Evolutionary conservation across 2,329 filamentous ascomycete species (phyloP).

Genomic region (Alternaria solani): DNA sequence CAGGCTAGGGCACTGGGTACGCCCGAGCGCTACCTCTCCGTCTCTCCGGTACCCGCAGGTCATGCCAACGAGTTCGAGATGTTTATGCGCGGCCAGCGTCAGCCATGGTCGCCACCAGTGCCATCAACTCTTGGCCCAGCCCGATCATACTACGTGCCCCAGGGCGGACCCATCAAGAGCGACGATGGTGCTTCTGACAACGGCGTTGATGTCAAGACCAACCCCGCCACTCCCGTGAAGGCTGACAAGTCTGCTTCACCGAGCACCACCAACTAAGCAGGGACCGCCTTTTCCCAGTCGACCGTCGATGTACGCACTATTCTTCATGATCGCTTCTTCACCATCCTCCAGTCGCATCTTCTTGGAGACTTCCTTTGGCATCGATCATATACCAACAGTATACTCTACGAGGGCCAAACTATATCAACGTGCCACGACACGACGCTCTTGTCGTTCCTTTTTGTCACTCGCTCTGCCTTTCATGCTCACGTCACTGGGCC

Average conservation of each 20-base stretch:
- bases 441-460: constrained; percentile 27
- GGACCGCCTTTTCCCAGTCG: constrained; percentile 6
- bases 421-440: constrained; percentile 22
- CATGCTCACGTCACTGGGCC: constrained; percentile 23
- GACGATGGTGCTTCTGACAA: constrained; percentile 43
- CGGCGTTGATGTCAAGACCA: constrained; percentile 41
- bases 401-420: constrained; percentile 22
- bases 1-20: constrained; percentile 47
- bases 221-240: constrained; percentile 48
- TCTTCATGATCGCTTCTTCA: constrained; percentile 42
- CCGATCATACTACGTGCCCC: constrained; percentile 39
- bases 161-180: constrained; percentile 36
- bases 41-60: constrained; percentile 45
- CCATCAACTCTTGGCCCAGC: constrained; percentile 47
- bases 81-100: constrained; percentile 47
- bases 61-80: constrained; percentile 50
- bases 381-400: constrained; percentile 23
- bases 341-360: constrained; percentile 34
- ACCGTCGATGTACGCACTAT: constrained; percentile 34
- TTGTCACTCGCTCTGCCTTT: constrained; percentile 16
- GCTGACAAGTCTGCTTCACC: constrained; percentile 35
- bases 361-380: constrained; percentile 29
- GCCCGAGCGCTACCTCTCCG: constrained; percentile 46
- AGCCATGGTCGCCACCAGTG: constrained; percentile 46
- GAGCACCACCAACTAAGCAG: constrained; percentile 39